phyloP scores from a whole-genome alignment of 176 grass and related monocot species.

The Cymbopogon citratus region DNA sequence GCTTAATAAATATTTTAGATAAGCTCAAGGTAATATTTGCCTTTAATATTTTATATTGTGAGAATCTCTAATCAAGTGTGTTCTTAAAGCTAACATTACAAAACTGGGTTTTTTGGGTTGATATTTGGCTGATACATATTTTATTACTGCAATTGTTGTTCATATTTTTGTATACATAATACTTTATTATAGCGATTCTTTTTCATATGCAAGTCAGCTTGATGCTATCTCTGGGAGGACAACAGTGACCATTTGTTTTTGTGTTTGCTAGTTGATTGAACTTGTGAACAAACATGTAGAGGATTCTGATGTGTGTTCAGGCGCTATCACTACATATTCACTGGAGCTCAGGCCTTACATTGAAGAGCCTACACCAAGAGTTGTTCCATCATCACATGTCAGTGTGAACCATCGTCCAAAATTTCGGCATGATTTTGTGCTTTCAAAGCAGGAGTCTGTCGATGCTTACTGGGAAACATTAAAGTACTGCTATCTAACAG shows the following conservation, averaged over 20 bases:
- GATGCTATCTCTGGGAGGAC: neutral
- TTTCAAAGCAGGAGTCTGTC: conserved; percentile 60
- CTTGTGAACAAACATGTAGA: conserved; percentile 46
- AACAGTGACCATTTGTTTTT: conserved; percentile 8
- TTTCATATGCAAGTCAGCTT: neutral
- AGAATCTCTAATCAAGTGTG: neutral
- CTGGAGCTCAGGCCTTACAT: conserved; percentile 87
- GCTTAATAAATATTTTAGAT: conserved; percentile 69
- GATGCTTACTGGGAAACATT: conserved; percentile 94
- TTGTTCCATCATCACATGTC: conserved; percentile 38
- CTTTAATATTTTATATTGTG: conserved; percentile 19
- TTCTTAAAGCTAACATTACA: neutral
- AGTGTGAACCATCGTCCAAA: conserved; percentile 24
- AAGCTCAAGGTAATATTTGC: conserved; percentile 62
- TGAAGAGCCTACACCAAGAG: conserved; percentile 68
- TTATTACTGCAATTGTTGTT: neutral
- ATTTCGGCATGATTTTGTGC: conserved; percentile 78
- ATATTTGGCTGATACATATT: neutral
- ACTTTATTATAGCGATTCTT: too few relatives aligned
- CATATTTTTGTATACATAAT: neutral
- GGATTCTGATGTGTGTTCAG: conserved; percentile 38
- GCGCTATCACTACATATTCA: conserved; percentile 55
- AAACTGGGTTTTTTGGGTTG: neutral
- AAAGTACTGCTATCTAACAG: conserved; percentile 72
- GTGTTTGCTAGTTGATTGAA: conserved; percentile 59